Percentiles rank a stretch among this genome's conserved stretches.
These are phyloP conservation scores for Tetrapisispora phaffii DNA, from an alignment of 805 yeast species.

Conservation along the genomic window DNA sequence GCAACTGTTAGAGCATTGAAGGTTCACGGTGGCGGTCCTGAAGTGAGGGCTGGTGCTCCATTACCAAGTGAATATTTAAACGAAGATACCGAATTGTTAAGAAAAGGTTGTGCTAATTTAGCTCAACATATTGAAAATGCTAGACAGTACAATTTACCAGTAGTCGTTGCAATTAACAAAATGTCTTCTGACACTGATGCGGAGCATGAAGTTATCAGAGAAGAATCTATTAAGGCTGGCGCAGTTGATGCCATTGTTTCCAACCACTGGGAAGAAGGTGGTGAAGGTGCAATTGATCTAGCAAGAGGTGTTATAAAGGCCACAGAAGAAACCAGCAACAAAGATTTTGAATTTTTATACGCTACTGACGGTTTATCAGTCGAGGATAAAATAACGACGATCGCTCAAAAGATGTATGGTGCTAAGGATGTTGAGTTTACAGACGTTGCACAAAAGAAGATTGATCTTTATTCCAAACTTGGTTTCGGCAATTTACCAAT, in stretches of 20 bases:
- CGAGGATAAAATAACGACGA: constrained; percentile 55
- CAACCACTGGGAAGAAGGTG: constrained; percentile 85
- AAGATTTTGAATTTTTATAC: constrained; percentile 46
- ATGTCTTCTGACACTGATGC: constrained; percentile 62
- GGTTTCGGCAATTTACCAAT: constrained; percentile 73
- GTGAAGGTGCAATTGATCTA: constrained; percentile 64
- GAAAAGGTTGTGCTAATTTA: constrained; percentile 63
- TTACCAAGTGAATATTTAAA: constrained; percentile 62
- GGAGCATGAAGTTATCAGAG: constrained; percentile 59
- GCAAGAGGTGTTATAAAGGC: constrained; percentile 64
- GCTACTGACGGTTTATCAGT: constrained; percentile 46
- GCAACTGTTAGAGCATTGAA: constrained; percentile 80
- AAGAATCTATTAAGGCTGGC: constrained; percentile 65
- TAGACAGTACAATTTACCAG: constrained; percentile 62
- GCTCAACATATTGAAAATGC: constrained; percentile 72
- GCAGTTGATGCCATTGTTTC: constrained; percentile 71
- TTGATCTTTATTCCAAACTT: constrained; percentile 57
- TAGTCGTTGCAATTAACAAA: constrained; percentile 73
- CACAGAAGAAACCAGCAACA: constrained; percentile 36
- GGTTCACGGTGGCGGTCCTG: constrained; percentile 84
- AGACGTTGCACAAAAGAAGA: constrained; percentile 59
- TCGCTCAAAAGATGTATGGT: constrained; percentile 71
- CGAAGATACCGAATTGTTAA: constrained; percentile 61
- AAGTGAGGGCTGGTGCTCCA: constrained; percentile 76
- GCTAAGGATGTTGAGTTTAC: constrained; percentile 62